These are phyloP conservation scores for Lycium barbarum DNA, from an alignment of 257 asterid genomes.

Conservation along the genomic window DNA sequence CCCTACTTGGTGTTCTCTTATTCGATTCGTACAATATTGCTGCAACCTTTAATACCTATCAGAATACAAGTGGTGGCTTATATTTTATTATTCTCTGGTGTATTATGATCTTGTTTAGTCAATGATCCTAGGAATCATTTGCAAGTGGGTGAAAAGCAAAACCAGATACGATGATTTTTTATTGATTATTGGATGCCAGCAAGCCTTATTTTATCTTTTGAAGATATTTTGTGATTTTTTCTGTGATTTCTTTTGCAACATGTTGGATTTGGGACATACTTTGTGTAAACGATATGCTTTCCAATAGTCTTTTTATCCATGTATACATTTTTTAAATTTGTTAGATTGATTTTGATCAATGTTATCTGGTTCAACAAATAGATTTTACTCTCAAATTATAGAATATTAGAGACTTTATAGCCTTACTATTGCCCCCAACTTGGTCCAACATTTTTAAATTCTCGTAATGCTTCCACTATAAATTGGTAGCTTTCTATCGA, in stretches of 20 bases:
- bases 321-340: neutral
- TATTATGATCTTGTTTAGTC: slow-evolving; percentile 1
- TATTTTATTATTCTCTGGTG: neutral
- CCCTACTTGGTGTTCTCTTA: neutral
- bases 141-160: neutral
- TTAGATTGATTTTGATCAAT: slow-evolving; percentile 9
- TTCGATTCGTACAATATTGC: neutral
- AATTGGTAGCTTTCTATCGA: neutral
- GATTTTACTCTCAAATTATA: neutral
- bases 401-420: neutral
- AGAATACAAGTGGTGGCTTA: neutral
- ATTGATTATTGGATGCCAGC: neutral
- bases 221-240: neutral
- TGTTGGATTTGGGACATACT: neutral
- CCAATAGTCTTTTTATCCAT: neutral
- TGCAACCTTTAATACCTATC: neutral
- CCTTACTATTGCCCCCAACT: too few relatives aligned
- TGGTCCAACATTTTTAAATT: neutral
- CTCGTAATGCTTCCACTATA: neutral
- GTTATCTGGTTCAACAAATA: neutral
- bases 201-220: neutral
- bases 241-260: neutral
- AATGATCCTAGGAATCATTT: neutral
- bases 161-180: neutral
- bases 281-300: neutral